Evolutionary conservation across 208 protist species (phyloP), one percentile per base, ranked within the genome.

Genomic region (Leishmania martiniquensis): DNA sequence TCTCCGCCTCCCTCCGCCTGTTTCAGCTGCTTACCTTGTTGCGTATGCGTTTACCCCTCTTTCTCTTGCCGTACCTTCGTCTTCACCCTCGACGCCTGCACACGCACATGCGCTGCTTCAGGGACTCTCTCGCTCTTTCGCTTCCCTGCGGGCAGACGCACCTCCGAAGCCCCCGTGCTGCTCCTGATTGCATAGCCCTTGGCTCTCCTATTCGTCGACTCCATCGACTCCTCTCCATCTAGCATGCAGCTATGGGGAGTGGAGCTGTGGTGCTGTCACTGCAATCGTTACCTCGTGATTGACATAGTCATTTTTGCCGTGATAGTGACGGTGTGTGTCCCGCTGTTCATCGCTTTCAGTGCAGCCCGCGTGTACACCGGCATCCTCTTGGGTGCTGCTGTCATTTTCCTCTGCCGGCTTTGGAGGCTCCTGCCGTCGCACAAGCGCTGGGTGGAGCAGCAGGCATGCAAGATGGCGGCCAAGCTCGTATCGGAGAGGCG

Each of bases 341-440:
- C 82, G n/a, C 65, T 91, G 10, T 75, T 89, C 57, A 60, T 86
- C n/a, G 29, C 67, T 42, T 39, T 89, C 25, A 70, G 62, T 0
- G 42, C 25, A 29, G 44, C 77, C 25, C 85, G 90, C 12, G 72
- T 78, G 29, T 90, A 91, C 77, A 82, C 77, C 29, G 80, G 69
- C 25, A 80, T 91, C 60, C 67, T 80, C 9, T 47, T 92, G 22
- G 54, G 52, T 42, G 45, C 88, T 42, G 54, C 60, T 29, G 39
- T 86, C 12, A 55, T 94, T 37, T 85, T 78, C 78, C 47, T 79
- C 20, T 34, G 84, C 29, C 83, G 85, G 69, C 77, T 91, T 22
- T 94, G 90, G 88, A 84, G 90, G 25, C 68, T 88, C 47, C 62
- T 91, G 45, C 90, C 90, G 4, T 80, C 80, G 13, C 86, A 94